Evolutionary conservation across 2,329 filamentous ascomycete species (phyloP).

Genomic region (Colletotrichum trifolii): DNA sequence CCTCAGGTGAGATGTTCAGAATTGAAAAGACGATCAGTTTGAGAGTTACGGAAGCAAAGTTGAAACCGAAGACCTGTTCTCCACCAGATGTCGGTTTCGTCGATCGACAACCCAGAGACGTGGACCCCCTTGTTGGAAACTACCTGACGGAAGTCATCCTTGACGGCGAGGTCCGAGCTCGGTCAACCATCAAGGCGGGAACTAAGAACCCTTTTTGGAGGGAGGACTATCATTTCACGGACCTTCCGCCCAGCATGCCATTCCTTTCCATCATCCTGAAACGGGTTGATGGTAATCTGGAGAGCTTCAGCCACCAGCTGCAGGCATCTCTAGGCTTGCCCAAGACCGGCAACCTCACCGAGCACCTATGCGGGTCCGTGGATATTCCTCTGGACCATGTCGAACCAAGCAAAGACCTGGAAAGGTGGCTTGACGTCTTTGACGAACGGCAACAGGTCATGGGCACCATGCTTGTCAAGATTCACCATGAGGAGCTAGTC

Average conservation of each 20-base stretch:
- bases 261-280: slow-evolving; percentile 79
- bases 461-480: slow-evolving; percentile 85
- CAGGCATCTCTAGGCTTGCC: slow-evolving; percentile 55
- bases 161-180: slow-evolving; percentile 81
- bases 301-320: slow-evolving; percentile 57
- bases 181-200: slow-evolving; percentile 77
- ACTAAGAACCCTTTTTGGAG: slow-evolving; percentile 85
- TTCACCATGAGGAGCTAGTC: slow-evolving; percentile 88
- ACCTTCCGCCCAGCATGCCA: slow-evolving; percentile 76
- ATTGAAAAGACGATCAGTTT: slow-evolving; percentile 70
- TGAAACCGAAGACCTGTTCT: slow-evolving; percentile 53
- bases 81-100: slow-evolving; percentile 32
- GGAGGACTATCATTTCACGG: slow-evolving; percentile 81
- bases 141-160: slow-evolving; percentile 84
- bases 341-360: slow-evolving; percentile 57
- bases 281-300: slow-evolving; percentile 64
- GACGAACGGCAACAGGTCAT: slow-evolving; percentile 81
- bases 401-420: slow-evolving; percentile 79
- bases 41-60: slow-evolving; percentile 71
- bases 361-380: slow-evolving; percentile 75
- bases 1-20: slow-evolving; percentile 65
- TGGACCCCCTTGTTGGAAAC: slow-evolving; percentile 68
- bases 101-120: slow-evolving; percentile 49
- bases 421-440: slow-evolving; percentile 87
- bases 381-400: slow-evolving; percentile 84